Conservation (phyloP, 768 basidiomycete genomes). For the Rhizopogon salebrosus region DNA sequence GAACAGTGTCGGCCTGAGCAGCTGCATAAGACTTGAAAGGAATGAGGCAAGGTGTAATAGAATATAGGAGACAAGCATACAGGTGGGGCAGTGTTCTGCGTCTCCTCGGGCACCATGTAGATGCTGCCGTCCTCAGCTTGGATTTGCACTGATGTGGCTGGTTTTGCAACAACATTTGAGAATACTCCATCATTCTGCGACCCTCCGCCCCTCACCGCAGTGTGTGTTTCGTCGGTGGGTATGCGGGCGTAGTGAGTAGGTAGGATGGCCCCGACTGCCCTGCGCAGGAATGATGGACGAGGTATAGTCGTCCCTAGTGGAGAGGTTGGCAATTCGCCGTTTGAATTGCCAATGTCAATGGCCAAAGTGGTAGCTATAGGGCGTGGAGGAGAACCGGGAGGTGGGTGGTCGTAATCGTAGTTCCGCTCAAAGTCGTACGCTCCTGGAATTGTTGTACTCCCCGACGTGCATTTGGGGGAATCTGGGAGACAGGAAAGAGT, state of each 20-base stretch:
- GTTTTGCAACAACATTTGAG: slow-evolving; percentile 90
- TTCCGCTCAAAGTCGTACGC: slow-evolving; percentile 79
- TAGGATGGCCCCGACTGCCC: slow-evolving; percentile 52
- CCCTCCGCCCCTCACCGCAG: slow-evolving; percentile 52
- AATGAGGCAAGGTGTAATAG: neutral
- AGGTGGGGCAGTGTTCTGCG: slow-evolving; percentile 79
- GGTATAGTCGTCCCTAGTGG: slow-evolving; percentile 31
- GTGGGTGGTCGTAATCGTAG: slow-evolving; percentile 63
- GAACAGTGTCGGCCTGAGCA: slow-evolving; percentile 86
- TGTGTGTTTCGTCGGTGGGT: slow-evolving; percentile 34
- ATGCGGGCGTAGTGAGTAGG: slow-evolving; percentile 61
- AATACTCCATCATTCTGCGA: slow-evolving; percentile 92
- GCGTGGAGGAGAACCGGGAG: slow-evolving; percentile 73
- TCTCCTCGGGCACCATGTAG: slow-evolving; percentile 71
- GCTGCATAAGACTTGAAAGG: slow-evolving; percentile 68
- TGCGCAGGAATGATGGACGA: slow-evolving; percentile 49
- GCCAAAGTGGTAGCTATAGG: slow-evolving; percentile 54
- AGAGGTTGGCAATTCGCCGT: slow-evolving; percentile 53
- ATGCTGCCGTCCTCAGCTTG: slow-evolving; percentile 49
- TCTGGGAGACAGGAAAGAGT: slow-evolving; percentile 13
- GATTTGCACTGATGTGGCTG: slow-evolving; percentile 42
- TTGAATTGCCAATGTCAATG: slow-evolving; percentile 69
- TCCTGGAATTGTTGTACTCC: slow-evolving; percentile 27
- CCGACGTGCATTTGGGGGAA: slow-evolving; percentile 6
- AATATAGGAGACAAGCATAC: slow-evolving; percentile 40